A percentile compares a stretch with the other conserved stretches of the same genome.
Evolutionary conservation across 306 rosid species (phyloP).

Genomic region (Castanospermum australe): DNA sequence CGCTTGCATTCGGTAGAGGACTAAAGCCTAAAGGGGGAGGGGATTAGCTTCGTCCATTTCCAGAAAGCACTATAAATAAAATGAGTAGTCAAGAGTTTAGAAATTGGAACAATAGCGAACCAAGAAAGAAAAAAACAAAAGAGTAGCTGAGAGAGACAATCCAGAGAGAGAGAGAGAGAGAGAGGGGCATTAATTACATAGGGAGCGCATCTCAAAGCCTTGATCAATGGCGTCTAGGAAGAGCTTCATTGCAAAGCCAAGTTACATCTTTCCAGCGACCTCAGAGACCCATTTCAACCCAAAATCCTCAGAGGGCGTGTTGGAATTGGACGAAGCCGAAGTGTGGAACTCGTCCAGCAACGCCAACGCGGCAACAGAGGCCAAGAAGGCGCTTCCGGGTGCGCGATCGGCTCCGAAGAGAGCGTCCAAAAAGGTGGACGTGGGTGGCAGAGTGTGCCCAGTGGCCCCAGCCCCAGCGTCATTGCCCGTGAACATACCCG

Average conservation of each 20-base stretch:
- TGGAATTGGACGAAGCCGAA: conserved; percentile 71
- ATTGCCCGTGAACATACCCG: conserved; percentile 77
- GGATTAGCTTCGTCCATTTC: conserved; percentile 40
- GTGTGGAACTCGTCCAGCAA: conserved; percentile 31
- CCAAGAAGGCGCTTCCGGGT: conserved; percentile 21
- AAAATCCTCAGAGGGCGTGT: conserved; percentile 21
- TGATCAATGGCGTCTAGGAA: conserved; percentile 74
- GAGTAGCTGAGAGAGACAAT: neutral
- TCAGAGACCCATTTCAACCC: conserved; percentile 9
- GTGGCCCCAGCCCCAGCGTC: conserved; percentile 38
- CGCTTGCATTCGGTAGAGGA: neutral
- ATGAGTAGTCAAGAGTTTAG: neutral
- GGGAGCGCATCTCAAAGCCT: neutral
- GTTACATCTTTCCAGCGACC: conserved; percentile 43
- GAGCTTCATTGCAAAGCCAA: conserved; percentile 41
- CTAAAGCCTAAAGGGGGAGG: neutral
- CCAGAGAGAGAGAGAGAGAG: neutral
- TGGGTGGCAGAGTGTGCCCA: neutral
- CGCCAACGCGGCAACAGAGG: neutral
- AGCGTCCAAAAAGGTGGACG: conserved; percentile 3
- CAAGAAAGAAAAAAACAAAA: neutral
- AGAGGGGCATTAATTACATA: conserved; percentile 25
- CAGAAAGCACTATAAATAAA: conserved; percentile 34
- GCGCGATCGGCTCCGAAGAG: conserved; percentile 41
- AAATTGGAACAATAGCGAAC: neutral